Conservation (phyloP, 2,329 filamentous ascomycete genomes). For the Rhytidhysteron rufulum region DNA sequence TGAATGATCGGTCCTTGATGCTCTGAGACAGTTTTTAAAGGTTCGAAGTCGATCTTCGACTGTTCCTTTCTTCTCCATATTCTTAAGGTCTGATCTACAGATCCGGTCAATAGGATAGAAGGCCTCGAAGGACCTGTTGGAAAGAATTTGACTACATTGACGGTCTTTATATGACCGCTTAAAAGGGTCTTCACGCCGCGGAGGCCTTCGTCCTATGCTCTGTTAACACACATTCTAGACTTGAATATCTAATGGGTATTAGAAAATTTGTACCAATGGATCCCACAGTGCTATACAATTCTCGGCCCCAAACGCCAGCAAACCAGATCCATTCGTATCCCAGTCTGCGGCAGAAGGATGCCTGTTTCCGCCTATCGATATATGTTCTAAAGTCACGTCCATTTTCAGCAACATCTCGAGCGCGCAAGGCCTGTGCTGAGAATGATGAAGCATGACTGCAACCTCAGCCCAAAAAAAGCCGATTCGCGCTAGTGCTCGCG, state of each 20-base stretch:
- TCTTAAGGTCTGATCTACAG: slow-evolving; percentile 72
- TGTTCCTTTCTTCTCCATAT: slow-evolving; percentile 50
- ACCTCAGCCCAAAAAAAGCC: slow-evolving; percentile 15
- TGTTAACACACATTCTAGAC: slow-evolving; percentile 10
- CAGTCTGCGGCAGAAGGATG: slow-evolving; percentile 90
- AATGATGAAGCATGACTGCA: neutral
- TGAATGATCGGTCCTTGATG: slow-evolving; percentile 74
- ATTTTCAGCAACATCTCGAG: too few species aligned
- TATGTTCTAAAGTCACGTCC: slow-evolving; percentile 42
- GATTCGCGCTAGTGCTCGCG: slow-evolving; percentile 20
- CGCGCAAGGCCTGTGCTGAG: too few species aligned
- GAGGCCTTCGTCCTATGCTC: slow-evolving; percentile 37
- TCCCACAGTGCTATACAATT: slow-evolving; percentile 86
- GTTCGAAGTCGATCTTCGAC: slow-evolving; percentile 32
- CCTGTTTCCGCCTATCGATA: slow-evolving; percentile 83
- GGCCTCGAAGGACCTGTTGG: slow-evolving; percentile 46
- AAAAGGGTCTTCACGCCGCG: slow-evolving; percentile 65
- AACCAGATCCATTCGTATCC: slow-evolving; percentile 59
- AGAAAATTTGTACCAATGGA: slow-evolving; percentile 59
- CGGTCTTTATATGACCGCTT: slow-evolving; percentile 70
- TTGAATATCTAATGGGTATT: neutral
- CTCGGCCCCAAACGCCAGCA: slow-evolving; percentile 86
- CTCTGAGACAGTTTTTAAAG: slow-evolving; percentile 52
- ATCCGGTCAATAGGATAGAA: slow-evolving; percentile 70
- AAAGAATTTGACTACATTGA: slow-evolving; percentile 82